phyloP scores from a whole-genome alignment of 1,139 yeast genomes.

The Hemisphaericaspora xylanilytica region DNA sequence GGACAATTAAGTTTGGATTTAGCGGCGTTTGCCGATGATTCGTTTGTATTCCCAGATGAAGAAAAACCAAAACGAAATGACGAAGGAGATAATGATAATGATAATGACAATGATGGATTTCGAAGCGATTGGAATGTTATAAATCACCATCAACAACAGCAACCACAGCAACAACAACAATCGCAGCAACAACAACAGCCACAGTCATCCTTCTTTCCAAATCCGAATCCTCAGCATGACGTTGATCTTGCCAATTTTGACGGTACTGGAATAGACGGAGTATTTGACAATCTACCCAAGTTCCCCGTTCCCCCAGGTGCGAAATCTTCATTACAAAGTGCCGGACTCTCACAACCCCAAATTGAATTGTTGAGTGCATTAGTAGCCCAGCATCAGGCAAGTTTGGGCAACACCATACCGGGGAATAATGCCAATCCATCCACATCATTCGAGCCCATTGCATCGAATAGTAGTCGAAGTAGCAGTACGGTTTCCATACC shows the following conservation, averaged over 20 bases:
- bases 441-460: too few species aligned
- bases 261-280: not conserved
- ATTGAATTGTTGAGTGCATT: constrained; percentile 70
- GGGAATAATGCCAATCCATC: too few species aligned
- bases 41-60: constrained; percentile 75
- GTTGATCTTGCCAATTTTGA: not conserved
- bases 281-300: constrained; percentile 42
- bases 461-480: too few species aligned
- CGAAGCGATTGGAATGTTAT: not conserved
- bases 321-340: constrained; percentile 55
- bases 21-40: constrained; percentile 78
- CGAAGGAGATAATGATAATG: constrained; percentile 12
- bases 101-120: constrained; percentile 6
- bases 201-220: too few species aligned
- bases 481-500: constrained; percentile 2
- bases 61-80: constrained; percentile 50
- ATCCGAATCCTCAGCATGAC: too few species aligned
- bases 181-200: constrained; percentile 2
- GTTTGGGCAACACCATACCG: constrained; percentile 24
- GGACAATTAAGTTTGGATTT: constrained; percentile 70
- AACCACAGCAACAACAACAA: constrained; percentile 1
- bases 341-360: constrained; percentile 65
- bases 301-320: constrained; percentile 76
- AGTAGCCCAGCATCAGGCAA: constrained; percentile 64
- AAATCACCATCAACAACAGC: constrained; percentile 11